phyloP scores from a whole-genome alignment of 257 asterid species.

The Plantago ovata region DNA sequence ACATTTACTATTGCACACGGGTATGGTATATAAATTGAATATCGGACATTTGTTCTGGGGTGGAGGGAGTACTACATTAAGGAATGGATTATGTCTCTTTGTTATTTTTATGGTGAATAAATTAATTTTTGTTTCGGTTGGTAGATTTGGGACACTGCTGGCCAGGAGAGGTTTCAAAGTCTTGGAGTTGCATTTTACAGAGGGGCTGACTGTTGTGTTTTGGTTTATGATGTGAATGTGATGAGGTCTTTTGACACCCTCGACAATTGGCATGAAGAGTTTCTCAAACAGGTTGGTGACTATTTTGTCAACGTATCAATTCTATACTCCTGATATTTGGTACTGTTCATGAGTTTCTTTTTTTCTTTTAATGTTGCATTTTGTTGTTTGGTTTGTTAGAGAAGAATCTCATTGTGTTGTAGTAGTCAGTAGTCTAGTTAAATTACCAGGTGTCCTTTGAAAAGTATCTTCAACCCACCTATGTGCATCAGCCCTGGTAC shows the following conservation, averaged over 20 bases:
- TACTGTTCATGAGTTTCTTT: neutral
- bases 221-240: slow-evolving; percentile 89
- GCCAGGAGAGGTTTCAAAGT: slow-evolving; percentile 98
- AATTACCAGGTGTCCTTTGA: too few species aligned
- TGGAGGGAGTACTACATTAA: neutral
- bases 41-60: too few species aligned
- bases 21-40: too few species aligned
- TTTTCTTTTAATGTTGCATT: neutral
- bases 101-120: neutral
- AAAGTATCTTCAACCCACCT: too few species aligned
- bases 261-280: slow-evolving; percentile 97
- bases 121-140: slow-evolving; percentile 19
- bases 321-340: too few species aligned
- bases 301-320: neutral
- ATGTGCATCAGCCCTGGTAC: too few species aligned
- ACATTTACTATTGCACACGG: too few species aligned
- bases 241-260: slow-evolving; percentile 88
- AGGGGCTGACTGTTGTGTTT: slow-evolving; percentile 97
- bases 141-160: slow-evolving; percentile 98
- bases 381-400: slow-evolving; percentile 9
- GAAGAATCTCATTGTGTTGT: too few species aligned
- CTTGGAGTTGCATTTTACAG: slow-evolving; percentile 95
- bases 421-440: too few species aligned
- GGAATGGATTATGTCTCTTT: too few species aligned
- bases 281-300: slow-evolving; percentile 80